phyloP scores from a whole-genome alignment of 1,284 basidiomycete genomes.

The Naganishia sp. region DNA sequence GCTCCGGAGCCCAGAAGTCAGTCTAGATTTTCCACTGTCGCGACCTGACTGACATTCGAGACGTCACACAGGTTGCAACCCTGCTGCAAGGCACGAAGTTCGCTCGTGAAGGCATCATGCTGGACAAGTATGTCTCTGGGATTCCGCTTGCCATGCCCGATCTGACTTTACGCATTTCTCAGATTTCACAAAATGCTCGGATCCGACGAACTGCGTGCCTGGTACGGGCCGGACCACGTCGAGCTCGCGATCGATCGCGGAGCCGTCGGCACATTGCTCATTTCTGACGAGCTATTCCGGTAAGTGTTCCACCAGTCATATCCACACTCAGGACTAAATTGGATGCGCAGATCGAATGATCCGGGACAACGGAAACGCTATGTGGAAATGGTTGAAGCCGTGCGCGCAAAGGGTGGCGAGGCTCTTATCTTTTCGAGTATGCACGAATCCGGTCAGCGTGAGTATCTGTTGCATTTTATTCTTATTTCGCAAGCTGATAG shows the following conservation, averaged over 20 bases:
- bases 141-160: no score
- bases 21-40: slow-evolving; percentile 29
- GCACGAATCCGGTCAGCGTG: slow-evolving; percentile 97
- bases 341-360: slow-evolving; percentile 65
- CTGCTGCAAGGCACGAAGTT: slow-evolving; percentile 94
- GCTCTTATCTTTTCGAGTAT: slow-evolving; percentile 96
- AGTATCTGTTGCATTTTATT: slow-evolving; percentile 44
- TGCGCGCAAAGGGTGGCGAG: slow-evolving; percentile 84
- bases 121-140: slow-evolving; percentile 68
- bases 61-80: slow-evolving; percentile 32
- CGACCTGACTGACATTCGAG: neutral
- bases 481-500: slow-evolving; percentile 5
- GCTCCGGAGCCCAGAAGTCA: slow-evolving; percentile 86
- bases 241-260: slow-evolving; percentile 86
- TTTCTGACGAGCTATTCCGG: slow-evolving; percentile 94
- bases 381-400: slow-evolving; percentile 84
- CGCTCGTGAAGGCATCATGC: slow-evolving; percentile 84
- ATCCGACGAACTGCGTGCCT: slow-evolving; percentile 89
- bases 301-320: slow-evolving; percentile 45
- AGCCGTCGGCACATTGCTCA: slow-evolving; percentile 89
- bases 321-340: slow-evolving; percentile 2
- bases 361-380: slow-evolving; percentile 76
- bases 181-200: slow-evolving; percentile 98
- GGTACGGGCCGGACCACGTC: slow-evolving; percentile 97
- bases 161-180: neutral